Evolutionary conservation across 2,329 filamentous ascomycete species (phyloP).

Genomic region (Claviceps citrina): DNA sequence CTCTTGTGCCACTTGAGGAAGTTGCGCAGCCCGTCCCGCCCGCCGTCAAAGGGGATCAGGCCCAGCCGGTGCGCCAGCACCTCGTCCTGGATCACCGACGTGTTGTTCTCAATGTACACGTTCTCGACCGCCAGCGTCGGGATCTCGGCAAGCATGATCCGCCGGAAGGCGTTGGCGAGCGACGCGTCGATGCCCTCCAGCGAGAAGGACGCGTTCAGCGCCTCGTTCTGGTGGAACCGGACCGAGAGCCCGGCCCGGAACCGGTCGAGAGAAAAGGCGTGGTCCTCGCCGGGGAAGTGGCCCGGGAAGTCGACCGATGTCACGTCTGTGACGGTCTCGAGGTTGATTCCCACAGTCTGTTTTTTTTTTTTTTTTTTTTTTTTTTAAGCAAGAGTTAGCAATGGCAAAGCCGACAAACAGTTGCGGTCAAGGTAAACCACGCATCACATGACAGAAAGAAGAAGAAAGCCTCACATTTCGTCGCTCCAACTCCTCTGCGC

Average conservation of each 20-base stretch:
- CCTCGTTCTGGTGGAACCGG: constrained; percentile 70
- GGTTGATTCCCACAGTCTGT: constrained; percentile 72
- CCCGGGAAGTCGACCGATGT: constrained; percentile 83
- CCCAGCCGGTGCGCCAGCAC: constrained; percentile 83
- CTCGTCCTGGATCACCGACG: constrained; percentile 94
- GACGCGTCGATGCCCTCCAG: constrained; percentile 83
- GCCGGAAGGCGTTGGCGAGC: constrained; percentile 91
- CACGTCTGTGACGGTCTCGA: constrained; percentile 81
- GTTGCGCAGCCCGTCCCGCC: constrained; percentile 55
- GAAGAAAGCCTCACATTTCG: constrained; percentile 37
- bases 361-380: too few relatives aligned
- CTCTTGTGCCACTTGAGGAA: constrained; percentile 74
- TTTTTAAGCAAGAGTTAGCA: background rate
- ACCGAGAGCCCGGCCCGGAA: constrained; percentile 60
- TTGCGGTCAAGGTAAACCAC: too few relatives aligned
- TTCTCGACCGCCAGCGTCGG: constrained; percentile 88
- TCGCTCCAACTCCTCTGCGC: constrained; percentile 41
- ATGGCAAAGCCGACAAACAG: too few relatives aligned
- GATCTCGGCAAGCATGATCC: constrained; percentile 88
- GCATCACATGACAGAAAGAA: background rate
- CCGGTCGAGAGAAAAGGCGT: constrained; percentile 58
- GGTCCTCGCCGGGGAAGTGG: constrained; percentile 78
- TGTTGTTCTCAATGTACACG: constrained; percentile 91
- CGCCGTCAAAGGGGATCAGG: constrained; percentile 75
- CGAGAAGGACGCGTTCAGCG: constrained; percentile 70